Evolutionary conservation across 2,329 filamentous ascomycete species (phyloP), one percentile per base, ranked within the genome.

Genomic region (Diaporthe aspalathi): DNA sequence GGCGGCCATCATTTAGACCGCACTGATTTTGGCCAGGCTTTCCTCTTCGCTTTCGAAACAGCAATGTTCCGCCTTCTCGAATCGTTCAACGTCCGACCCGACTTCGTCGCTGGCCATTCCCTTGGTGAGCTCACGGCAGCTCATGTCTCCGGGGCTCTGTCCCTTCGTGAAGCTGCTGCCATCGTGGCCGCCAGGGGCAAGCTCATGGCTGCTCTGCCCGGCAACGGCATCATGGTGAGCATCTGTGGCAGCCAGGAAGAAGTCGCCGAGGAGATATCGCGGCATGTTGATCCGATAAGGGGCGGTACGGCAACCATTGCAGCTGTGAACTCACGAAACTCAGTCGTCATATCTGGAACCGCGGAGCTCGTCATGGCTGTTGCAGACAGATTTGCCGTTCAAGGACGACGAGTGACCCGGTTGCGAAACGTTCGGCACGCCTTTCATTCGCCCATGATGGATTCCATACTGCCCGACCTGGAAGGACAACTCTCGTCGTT

Each of bases 41-140:
- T 79, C 32, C 70, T 81, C 16, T 81, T 81, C 56, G 74, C 79
- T 9, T 62, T 82, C 16, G 77, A 81, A 60, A 76, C 80, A 6
- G 76, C 78, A 1, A 73, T 82, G 9, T 80, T 75, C 73, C 69
- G 73, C 24, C 66, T 80, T 11, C 81, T 80, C 78, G 50, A 76
- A 67, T 76, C 73, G 32, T 78, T 76, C 74, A 79, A 79, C 6
- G 73, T 82, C 27, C 67, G 53, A 20, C 78, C 80, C 0, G 74
- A 76, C 8, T 74, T 77, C 53, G 74, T 81, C 0, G 71, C 81
- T 14, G 78, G 78, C 9, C 78, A 79, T 71, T 78, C 77, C 62
- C 40, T 79, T 24, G 78, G 78, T 9, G 78, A 81, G 73, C 68
- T 80, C 5, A 76, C 74, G 7, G 80, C 76, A 52, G 78, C 77